A percentile compares a stretch with the other conserved stretches of the same genome.
Conservation (phyloP, 2,329 filamentous ascomycete genomes). For the Cadophora sp. region DNA sequence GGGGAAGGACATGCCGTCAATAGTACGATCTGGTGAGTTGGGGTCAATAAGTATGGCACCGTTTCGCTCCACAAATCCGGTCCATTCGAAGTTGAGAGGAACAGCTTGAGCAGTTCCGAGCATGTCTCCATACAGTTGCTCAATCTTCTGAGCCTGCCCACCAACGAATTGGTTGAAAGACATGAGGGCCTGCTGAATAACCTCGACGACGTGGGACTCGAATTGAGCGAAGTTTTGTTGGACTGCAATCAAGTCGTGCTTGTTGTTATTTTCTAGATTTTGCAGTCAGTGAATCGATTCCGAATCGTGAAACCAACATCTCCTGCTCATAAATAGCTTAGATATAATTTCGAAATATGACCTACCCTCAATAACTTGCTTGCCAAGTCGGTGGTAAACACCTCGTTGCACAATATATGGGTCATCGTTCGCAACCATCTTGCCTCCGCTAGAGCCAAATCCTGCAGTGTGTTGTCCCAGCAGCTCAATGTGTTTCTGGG, state of each 20-base stretch:
- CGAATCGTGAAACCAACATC: background rate
- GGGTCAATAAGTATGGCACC: conserved; percentile 78
- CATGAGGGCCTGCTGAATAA: conserved; percentile 81
- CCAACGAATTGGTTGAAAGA: conserved; percentile 83
- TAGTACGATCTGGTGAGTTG: conserved; percentile 72
- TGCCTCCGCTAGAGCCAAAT: conserved; percentile 78
- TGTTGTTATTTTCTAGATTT: conserved; percentile 83
- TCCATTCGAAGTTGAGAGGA: conserved; percentile 89
- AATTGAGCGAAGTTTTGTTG: conserved; percentile 90
- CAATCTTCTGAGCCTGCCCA: conserved; percentile 81
- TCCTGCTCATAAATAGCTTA: background rate
- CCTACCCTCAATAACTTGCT: conserved; percentile 78
- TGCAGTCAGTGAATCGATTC: background rate
- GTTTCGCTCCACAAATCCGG: conserved; percentile 78
- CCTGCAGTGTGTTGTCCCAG: conserved; percentile 84
- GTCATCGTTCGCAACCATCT: conserved; percentile 75
- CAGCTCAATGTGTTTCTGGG: conserved; percentile 96
- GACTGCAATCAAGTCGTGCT: conserved; percentile 88
- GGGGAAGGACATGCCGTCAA: conserved; percentile 80
- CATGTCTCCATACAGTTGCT: conserved; percentile 84
- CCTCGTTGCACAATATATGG: conserved; percentile 88
- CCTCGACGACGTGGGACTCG: conserved; percentile 83
- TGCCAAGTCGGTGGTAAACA: conserved; percentile 83
- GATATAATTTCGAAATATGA: background rate
- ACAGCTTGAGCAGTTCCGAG: conserved; percentile 78